These are phyloP conservation scores for Malassezia equina DNA, from an alignment of 1,284 basidiomycete species.

Conservation along the genomic window DNA sequence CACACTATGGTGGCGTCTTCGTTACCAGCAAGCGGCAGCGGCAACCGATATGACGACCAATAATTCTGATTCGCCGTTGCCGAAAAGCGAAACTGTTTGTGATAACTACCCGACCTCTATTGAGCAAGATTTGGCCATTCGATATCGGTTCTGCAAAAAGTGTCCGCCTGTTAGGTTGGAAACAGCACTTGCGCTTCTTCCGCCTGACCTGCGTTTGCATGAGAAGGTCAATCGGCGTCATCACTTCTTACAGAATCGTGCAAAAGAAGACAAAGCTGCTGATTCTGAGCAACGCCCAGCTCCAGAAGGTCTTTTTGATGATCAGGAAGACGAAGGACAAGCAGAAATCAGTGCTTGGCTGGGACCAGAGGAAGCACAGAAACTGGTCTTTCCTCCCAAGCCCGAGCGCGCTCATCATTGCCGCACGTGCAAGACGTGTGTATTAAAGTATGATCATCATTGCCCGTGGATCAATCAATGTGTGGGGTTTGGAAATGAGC, in stretches of 20 bases:
- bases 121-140: slow-evolving; percentile 24
- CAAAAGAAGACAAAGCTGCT: not conserved
- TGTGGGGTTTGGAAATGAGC: slow-evolving; percentile 83
- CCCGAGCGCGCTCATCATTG: slow-evolving; percentile 94
- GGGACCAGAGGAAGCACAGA: slow-evolving; percentile 26
- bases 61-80: not conserved
- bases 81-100: not conserved
- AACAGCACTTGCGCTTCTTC: slow-evolving; percentile 31
- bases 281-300: not conserved
- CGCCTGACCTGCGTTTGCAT: slow-evolving; percentile 36
- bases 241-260: not conserved
- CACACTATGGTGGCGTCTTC: slow-evolving; percentile 30
- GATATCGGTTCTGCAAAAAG: slow-evolving; percentile 42
- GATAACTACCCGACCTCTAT: not conserved
- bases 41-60: not conserved
- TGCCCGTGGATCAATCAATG: slow-evolving; percentile 87
- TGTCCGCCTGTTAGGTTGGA: slow-evolving; percentile 30
- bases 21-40: not conserved
- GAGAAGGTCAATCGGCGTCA: slow-evolving; percentile 26
- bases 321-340: slow-evolving; percentile 33
- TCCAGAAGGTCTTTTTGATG: slow-evolving; percentile 10
- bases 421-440: slow-evolving; percentile 78
- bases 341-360: slow-evolving; percentile 37
- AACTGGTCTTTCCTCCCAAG: slow-evolving; percentile 52
- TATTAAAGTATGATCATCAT: slow-evolving; percentile 63